phyloP scores from a whole-genome alignment of 306 rosid genomes.

The Phaseolus lunatus region DNA sequence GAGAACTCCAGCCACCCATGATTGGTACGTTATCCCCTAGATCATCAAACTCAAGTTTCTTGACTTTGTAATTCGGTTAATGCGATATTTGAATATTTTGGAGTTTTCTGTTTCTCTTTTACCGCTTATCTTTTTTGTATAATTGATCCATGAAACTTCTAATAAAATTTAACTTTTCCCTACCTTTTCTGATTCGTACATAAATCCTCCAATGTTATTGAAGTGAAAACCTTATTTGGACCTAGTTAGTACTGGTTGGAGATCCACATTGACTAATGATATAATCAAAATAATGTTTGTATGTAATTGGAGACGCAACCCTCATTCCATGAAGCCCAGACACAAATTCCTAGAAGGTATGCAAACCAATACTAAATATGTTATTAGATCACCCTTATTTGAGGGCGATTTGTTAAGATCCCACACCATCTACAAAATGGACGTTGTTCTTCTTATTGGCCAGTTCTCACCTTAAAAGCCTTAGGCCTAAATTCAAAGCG shows the following conservation, averaged over 20 bases:
- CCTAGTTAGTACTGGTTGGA: not conserved
- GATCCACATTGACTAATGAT: not conserved
- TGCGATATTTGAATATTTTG: not conserved
- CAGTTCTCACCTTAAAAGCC: not conserved
- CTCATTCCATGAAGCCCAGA: not conserved
- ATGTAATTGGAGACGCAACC: not conserved
- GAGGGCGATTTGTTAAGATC: not conserved
- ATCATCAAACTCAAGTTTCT: not conserved
- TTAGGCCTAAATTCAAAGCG: not conserved
- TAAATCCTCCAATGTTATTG: not conserved
- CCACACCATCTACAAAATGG: not conserved
- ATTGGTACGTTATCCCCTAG: conserved; percentile 57
- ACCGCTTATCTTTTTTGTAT: not conserved
- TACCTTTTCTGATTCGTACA: not conserved
- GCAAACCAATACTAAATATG: not conserved
- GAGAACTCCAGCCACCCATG: conserved; percentile 89
- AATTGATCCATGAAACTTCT: not conserved
- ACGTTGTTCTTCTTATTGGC: not conserved
- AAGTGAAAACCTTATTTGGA: not conserved
- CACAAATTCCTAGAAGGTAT: not conserved
- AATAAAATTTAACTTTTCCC: not conserved
- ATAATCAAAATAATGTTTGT: not conserved
- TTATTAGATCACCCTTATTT: not conserved
- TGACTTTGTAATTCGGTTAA: not conserved
- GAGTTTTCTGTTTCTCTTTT: conserved; percentile 3